These are phyloP conservation scores for Picochlorum sp. DNA, from an alignment of 139 green algal genomes.

Conservation along the genomic window DNA sequence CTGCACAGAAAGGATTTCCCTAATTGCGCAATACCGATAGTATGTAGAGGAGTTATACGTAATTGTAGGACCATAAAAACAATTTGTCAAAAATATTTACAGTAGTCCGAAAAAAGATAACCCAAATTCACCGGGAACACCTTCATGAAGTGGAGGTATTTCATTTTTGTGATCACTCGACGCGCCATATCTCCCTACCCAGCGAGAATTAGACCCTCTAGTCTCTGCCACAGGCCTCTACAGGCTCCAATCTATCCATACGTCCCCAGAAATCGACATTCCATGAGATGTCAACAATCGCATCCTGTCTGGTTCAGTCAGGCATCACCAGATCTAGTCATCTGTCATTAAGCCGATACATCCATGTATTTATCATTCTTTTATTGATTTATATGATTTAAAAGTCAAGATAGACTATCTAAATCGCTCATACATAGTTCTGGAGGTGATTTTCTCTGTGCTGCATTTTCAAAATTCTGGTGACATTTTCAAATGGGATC, in stretches of 20 bases:
- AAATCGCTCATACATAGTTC: no score
- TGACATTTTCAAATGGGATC: no score
- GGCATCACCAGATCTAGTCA: background rate
- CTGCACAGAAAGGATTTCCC: no score
- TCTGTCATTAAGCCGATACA: background rate
- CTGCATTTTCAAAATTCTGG: no score
- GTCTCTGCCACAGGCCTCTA: background rate
- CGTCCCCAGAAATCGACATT: background rate
- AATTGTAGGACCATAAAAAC: no score
- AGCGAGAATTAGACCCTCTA: background rate
- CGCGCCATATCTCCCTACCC: background rate
- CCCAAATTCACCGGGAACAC: slow-evolving; percentile 4
- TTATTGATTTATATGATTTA: no score
- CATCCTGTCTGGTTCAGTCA: background rate
- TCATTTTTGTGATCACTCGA: background rate
- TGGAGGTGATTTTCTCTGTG: no score
- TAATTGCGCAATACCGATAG: no score
- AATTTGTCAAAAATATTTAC: background rate
- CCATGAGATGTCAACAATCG: background rate
- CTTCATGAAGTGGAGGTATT: background rate
- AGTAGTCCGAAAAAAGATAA: slow-evolving; percentile 1
- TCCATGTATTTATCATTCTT: background rate
- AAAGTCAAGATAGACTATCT: no score
- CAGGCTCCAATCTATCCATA: background rate
- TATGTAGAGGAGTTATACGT: no score